These are phyloP conservation scores for Rosa lucieae DNA, from an alignment of 306 rosid genomes.

Conservation along the genomic window DNA sequence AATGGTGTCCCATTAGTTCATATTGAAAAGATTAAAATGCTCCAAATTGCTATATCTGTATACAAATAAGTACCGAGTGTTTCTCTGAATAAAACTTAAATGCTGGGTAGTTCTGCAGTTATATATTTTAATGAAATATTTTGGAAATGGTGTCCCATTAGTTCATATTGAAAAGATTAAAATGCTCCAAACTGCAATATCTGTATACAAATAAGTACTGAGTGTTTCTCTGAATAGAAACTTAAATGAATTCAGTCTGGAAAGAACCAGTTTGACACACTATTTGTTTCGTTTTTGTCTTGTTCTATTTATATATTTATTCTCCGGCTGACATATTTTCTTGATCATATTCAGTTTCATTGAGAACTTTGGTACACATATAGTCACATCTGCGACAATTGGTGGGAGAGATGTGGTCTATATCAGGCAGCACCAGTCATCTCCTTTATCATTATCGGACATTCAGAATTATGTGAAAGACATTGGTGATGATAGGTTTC, in stretches of 20 bases:
- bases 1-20: background rate
- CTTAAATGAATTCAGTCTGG: conserved; percentile 11
- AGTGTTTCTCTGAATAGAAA: no score
- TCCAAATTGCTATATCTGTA: background rate
- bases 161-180: background rate
- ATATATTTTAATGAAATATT: background rate
- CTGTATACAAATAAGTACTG: background rate
- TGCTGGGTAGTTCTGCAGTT: background rate
- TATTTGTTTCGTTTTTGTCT: conserved; percentile 1
- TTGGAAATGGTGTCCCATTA: background rate
- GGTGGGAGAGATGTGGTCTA: conserved; percentile 96
- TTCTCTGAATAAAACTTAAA: background rate
- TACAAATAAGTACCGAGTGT: background rate
- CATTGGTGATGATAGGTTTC: conserved; percentile 81
- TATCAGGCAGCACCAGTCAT: conserved; percentile 90
- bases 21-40: background rate
- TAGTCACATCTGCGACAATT: conserved; percentile 87
- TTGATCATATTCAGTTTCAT: conserved; percentile 72
- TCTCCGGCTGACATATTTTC: background rate
- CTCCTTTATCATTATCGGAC: conserved; percentile 67
- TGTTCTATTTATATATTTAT: background rate
- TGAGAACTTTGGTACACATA: conserved; percentile 93
- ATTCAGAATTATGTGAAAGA: conserved; percentile 80
- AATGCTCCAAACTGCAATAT: background rate
- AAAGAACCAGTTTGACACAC: conserved; percentile 24